Percentiles rank a stretch among this genome's conserved stretches.
These are phyloP conservation scores for Didymella sp. DNA, from an alignment of 2,329 filamentous ascomycete species.

Conservation along the genomic window DNA sequence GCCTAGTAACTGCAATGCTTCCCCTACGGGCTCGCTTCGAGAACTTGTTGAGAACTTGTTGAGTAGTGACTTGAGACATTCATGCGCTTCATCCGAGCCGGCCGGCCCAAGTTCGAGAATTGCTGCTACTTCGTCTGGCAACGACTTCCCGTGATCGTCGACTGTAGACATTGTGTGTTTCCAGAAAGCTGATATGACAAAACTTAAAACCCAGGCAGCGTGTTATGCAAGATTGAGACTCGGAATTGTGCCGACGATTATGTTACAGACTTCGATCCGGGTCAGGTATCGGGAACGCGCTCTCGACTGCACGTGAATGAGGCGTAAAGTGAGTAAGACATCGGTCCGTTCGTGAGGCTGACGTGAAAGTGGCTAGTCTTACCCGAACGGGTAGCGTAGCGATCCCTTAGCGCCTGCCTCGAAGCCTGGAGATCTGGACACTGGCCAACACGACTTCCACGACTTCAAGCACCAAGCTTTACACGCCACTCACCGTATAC, in stretches of 20 bases:
- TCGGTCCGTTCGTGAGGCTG: constrained; percentile 11
- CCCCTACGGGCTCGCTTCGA: constrained; percentile 2
- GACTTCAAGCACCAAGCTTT: constrained; percentile 19
- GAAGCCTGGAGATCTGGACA: constrained; percentile 39
- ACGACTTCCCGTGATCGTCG: background rate
- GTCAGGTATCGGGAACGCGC: constrained; percentile 19
- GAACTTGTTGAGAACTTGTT: constrained; percentile 5
- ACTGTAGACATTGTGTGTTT: constrained; percentile 4
- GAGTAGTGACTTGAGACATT: constrained; percentile 2
- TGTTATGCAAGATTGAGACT: background rate
- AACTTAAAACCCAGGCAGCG: background rate
- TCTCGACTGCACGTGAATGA: background rate
- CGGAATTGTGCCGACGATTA: no score
- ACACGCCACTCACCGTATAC: constrained; percentile 31
- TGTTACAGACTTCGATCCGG: background rate
- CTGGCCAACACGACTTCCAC: constrained; percentile 27
- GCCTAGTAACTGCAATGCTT: constrained; percentile 36
- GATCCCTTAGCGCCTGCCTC: constrained; percentile 31
- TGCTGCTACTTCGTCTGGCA: constrained; percentile 6
- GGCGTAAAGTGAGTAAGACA: constrained; percentile 1
- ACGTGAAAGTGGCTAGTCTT: constrained; percentile 27
- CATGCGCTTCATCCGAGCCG: background rate
- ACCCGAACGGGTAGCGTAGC: constrained; percentile 24
- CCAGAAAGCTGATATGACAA: background rate
- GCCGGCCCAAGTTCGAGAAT: constrained; percentile 3